A percentile compares a stretch with the other conserved stretches of the same genome.
These are phyloP conservation scores for Kokia cookei DNA, from an alignment of 441 rosid genomes.

Conservation along the genomic window DNA sequence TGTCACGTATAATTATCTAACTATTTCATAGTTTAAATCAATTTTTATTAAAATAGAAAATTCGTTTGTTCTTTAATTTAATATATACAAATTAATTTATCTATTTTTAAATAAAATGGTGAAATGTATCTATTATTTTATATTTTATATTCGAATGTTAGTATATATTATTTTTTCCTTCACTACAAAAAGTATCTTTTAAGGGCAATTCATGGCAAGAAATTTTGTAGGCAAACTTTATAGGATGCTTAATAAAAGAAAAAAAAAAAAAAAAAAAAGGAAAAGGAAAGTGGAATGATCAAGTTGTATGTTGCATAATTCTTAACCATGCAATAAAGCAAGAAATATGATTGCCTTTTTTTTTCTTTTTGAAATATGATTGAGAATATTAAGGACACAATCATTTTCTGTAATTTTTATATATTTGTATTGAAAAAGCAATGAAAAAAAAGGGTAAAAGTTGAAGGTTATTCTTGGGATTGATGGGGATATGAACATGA, in stretches of 20 bases:
- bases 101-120: too few species aligned
- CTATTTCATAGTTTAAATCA: too few species aligned
- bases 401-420: not conserved
- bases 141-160: too few species aligned
- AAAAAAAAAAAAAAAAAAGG: not conserved
- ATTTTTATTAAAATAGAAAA: too few species aligned
- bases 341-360: not conserved
- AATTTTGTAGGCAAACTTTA: not conserved
- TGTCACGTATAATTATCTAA: too few species aligned
- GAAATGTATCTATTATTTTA: too few species aligned
- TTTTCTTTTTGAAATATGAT: not conserved
- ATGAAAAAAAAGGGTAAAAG: not conserved
- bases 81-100: too few species aligned
- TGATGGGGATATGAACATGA: not conserved
- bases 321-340: not conserved
- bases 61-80: too few species aligned
- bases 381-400: not conserved
- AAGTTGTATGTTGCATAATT: not conserved
- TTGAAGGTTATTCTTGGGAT: not conserved
- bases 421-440: not conserved
- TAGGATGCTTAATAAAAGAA: conserved; percentile 6
- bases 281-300: not conserved
- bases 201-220: not conserved
- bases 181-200: not conserved
- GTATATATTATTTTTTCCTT: too few species aligned